Evolutionary conservation across 345 rosid genomes (phyloP).

Genomic region (Trapa bicornis): DNA sequence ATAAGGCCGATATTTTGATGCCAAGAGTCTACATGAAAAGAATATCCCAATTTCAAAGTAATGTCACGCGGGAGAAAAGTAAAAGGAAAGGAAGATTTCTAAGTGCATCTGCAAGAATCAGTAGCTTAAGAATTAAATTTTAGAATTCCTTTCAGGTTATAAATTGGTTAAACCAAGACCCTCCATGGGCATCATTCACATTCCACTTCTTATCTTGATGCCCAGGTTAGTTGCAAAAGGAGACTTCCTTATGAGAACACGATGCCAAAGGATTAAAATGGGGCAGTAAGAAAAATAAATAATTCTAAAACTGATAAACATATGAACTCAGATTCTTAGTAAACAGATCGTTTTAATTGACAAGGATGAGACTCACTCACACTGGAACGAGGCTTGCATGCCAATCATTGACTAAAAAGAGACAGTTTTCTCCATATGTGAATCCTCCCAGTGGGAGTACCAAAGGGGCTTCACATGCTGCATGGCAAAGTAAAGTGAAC

Average conservation of each 20-base stretch:
- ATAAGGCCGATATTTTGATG: conserved; percentile 67
- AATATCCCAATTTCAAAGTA: neutral
- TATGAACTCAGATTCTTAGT: neutral
- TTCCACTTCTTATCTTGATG: neutral
- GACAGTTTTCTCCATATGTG: conserved; percentile 82
- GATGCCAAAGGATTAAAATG: neutral
- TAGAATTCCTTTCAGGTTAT: neutral
- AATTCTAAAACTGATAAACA: neutral
- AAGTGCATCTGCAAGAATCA: neutral
- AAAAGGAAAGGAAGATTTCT: neutral
- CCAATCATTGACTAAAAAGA: conserved; percentile 96
- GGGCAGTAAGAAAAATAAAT: neutral
- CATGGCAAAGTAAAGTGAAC: conserved; percentile 83
- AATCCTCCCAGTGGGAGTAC: conserved; percentile 89
- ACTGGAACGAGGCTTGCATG: conserved; percentile 93
- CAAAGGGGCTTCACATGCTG: conserved; percentile 96
- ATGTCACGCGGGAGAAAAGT: neutral
- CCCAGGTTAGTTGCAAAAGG: neutral
- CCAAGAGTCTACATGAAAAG: conserved; percentile 53
- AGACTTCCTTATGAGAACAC: neutral
- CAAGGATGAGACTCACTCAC: conserved; percentile 27
- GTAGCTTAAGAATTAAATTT: neutral
- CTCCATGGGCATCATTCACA: neutral
- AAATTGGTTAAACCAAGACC: neutral
- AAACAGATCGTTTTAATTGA: neutral